Base-by-base conservation (phyloP, 371 early-diverging fungal genomes). In the Syncephalastrum contaminatum region DNA sequence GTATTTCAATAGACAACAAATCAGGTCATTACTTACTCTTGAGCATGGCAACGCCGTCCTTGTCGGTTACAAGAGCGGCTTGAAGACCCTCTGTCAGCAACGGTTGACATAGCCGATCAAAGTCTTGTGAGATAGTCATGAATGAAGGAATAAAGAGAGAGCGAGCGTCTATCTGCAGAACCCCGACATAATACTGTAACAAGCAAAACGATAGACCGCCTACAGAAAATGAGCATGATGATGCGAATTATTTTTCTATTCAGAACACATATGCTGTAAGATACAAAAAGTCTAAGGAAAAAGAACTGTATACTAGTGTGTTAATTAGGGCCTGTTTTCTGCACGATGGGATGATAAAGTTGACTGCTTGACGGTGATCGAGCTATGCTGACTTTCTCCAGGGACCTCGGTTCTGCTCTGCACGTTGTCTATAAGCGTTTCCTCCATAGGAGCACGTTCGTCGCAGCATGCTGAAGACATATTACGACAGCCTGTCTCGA, bases 31-130 rank as follows among this genome's bases (percentile, higher is more conserved):
- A 36, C 36, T 43, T 70, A 84, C 86, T 71, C 75, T 80, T 73
- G 42, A 84, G 57, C 25, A 86, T 66, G 20, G 80, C 69, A 15
- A 86, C 84, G 4, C 86, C 86, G 66, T 86, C 86, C 58, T 80
- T 62, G 55, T 86, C 86, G 8, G 84, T 86, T 0, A 86, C 70
- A 39, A 83, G 61, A 6, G 83, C 82, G 6, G 79, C 77, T 54
- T 81, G 62, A 13, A 86, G 68, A 5, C 84, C 84, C 51, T 80
- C 63, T n/a, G 58, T 60, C 43, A 75, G 73, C 15, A 60, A 60
- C 8, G 54, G 63, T 21, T 60, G 63, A 47, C 73, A 72, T 8
- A 57, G 24, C 20, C 62, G 58, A 16, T 63, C 58, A 27, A 70
- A 67, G 8, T 51, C 54, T 36, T 58, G 39, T 47, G 70, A 71